Conservation (phyloP, 2,329 filamentous ascomycete species). For the Hymenoscyphus fructigenus region DNA sequence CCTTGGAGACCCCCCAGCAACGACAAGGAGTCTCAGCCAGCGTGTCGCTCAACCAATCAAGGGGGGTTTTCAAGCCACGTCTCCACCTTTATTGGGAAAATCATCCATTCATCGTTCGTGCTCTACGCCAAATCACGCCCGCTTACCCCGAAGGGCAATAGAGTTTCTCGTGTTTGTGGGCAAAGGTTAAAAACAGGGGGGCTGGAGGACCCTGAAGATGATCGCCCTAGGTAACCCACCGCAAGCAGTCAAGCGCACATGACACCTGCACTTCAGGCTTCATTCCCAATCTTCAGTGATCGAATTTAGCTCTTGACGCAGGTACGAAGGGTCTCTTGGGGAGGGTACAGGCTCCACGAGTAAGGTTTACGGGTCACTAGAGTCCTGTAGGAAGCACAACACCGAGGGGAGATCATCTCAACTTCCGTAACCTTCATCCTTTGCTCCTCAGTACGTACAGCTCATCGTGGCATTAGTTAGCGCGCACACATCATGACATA, state of each 20-base stretch:
- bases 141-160: background rate
- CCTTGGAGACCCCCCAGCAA: background rate
- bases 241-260: background rate
- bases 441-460: too few species aligned
- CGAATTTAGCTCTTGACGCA: background rate
- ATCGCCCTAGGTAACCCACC: background rate
- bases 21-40: background rate
- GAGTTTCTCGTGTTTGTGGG: background rate
- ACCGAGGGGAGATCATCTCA: background rate
- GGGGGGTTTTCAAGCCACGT: too few species aligned
- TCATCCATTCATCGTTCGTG: too few species aligned
- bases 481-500: too few species aligned
- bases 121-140: too few species aligned
- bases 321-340: background rate
- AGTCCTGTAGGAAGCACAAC: background rate
- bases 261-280: too few species aligned
- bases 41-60: too few species aligned
- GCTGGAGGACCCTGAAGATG: slow-evolving; percentile 2
- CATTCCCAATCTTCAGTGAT: too few species aligned
- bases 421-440: background rate
- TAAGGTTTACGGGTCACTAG: background rate
- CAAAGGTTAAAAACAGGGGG: background rate
- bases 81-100: too few species aligned
- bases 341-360: background rate
- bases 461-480: background rate